Evolutionary conservation across 2,329 filamentous ascomycete species (phyloP), one percentile per base, ranked within the genome.

Genomic region (Trichophaea hybrida): DNA sequence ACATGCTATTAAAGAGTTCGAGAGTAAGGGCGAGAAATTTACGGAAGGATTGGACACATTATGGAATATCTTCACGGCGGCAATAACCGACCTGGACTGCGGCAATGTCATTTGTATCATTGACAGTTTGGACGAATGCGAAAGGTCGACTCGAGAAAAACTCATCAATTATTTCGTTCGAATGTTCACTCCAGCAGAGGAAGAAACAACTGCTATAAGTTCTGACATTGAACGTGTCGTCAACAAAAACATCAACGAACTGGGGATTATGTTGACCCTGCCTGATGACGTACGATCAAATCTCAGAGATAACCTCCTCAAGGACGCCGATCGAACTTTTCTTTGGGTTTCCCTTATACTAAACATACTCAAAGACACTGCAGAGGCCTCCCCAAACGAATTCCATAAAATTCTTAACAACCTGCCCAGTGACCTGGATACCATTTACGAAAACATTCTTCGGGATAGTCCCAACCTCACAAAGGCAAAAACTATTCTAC

Each of bases 81-180:
- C 40, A 7, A 44, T 32, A 3, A 52, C 37, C 5, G 31, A 54
- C 15, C 15, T 4, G 10, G 55, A 46, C 13, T 55, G 61, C 12
- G 57, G 54, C 31, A 50, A 64, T 5, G 61, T 65, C 0, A 62
- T 67, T 31, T 61, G 64, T 7, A 58, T 68, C 7, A 40, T 67
- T 8, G 65, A 67, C 6, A 66, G 50, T 4, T 50, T 67, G 6
- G 62, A 68, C 15, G 66, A 68, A 44, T 65, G 66, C 43, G 61
- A 61, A 24, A 15, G 55, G 2, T 40, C 37, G 10, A 48, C 59
- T 13, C 40, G 59, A 38, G 46, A 59, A 1, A 12, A 55, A 6
- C 49, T 66, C 3, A n/a, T 67, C 2, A n/a, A 55, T 13, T 64
- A 46, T 15, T 63, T 64, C 1, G 50, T 37, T 13, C 17, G 35